Evolutionary conservation across 1,284 basidiomycete species (phyloP), one percentile per base, ranked within the genome.

Genomic region (Cryptococcus maquisensis): DNA sequence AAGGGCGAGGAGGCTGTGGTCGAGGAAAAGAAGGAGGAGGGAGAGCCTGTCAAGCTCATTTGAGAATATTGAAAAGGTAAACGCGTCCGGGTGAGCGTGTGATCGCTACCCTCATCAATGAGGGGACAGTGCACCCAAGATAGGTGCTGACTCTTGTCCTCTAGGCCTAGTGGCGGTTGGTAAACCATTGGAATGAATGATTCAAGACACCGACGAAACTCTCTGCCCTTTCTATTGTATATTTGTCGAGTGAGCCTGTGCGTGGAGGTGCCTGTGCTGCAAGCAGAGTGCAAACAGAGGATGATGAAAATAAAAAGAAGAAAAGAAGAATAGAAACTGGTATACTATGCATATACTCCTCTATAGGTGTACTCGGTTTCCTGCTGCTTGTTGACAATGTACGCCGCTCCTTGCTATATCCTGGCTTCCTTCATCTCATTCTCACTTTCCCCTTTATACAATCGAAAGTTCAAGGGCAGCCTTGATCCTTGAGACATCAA

Each of bases 391-490:
- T 42, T 42, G 10, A n/a, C 41, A 42, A n/a, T 38, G 36, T 13
- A 13, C 36, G n/a, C 16, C 9, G 16, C 20, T 16, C 16, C 20
- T 40, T 40, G 20, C 39, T n/a, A 32, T 10, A 40, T 13, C 39
- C 15, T 40, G n/a, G n/a, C 16, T 9, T 40, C 39, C 16, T 40
- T 9, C 28, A 10, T 10, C 28, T 18, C 39, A 15, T 38, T 12
- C 43, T 40, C n/a, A 8, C 16, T 10, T 13, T 45, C 42, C 41
- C 54, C 56, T 40, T 55, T 61, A 40, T 60, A 60, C 24, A 47
- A 46, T 45, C 49, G 57, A 47, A 67, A 37, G 4, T 65, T 21
- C 15, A 67, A 36, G 1, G 66, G 64, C 47, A 66, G 42, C 41
- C 55, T 60, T 38, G 58, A 61, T 5, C 62, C 62, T 47, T 57